A percentile compares a stretch with the other conserved stretches of the same genome.
These are phyloP conservation scores for Serendipita vermifera DNA, from an alignment of 768 basidiomycete species.

Conservation along the genomic window DNA sequence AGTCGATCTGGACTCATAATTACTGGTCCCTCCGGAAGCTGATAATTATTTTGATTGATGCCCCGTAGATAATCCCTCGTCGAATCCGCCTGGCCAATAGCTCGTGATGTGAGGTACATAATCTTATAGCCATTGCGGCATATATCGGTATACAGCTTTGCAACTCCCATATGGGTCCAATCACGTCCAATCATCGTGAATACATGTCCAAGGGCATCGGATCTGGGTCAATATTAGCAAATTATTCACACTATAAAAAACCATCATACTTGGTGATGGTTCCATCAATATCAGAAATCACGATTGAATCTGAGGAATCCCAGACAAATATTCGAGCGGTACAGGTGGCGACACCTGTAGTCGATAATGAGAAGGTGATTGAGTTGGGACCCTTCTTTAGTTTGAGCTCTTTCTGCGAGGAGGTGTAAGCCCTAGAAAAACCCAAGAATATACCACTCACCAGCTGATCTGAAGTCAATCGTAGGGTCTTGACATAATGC, in stretches of 20 bases:
- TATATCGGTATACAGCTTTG: slow-evolving; percentile 95
- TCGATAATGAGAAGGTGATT: slow-evolving; percentile 85
- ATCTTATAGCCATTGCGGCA: slow-evolving; percentile 92
- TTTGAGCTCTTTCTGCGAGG: slow-evolving; percentile 61
- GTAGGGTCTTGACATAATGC: slow-evolving; percentile 81
- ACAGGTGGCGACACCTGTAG: slow-evolving; percentile 69
- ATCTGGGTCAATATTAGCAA: slow-evolving; percentile 34
- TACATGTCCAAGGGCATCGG: slow-evolving; percentile 90
- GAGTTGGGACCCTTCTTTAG: slow-evolving; percentile 80
- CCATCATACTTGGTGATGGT: slow-evolving; percentile 85
- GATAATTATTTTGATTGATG: slow-evolving; percentile 90
- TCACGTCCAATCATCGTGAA: slow-evolving; percentile 97
- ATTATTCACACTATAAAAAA: neutral
- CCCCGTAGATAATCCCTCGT: slow-evolving; percentile 89
- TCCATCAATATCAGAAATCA: slow-evolving; percentile 96
- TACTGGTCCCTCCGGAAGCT: slow-evolving; percentile 94
- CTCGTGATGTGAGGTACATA: slow-evolving; percentile 92
- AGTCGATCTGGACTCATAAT: slow-evolving; percentile 97
- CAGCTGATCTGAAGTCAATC: slow-evolving; percentile 88
- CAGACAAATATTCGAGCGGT: slow-evolving; percentile 91
- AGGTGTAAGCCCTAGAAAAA: neutral
- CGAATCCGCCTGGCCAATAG: slow-evolving; percentile 95
- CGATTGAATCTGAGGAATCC: slow-evolving; percentile 81
- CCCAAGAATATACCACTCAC: slow-evolving; percentile 31
- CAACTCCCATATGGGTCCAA: slow-evolving; percentile 96